A percentile compares a stretch with the other conserved stretches of the same genome.
Evolutionary conservation across 768 basidiomycete species (phyloP).

Genomic region (Lactarius vividus): DNA sequence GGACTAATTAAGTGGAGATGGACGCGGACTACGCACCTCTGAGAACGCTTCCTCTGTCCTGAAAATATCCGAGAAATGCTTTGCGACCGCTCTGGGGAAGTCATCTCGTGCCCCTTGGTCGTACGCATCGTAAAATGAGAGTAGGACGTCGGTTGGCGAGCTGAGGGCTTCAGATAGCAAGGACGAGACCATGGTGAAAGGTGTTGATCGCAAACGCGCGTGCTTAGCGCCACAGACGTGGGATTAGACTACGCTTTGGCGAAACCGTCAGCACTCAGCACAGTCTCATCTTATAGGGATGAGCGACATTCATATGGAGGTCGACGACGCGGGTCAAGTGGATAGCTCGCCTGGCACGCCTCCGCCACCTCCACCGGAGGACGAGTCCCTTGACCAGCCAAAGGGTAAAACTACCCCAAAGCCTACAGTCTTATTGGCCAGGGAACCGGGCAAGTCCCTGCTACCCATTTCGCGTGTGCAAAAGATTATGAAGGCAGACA

Average conservation of each 20-base stretch:
- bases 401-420: conserved; percentile 25
- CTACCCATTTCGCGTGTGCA: conserved; percentile 78
- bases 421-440: conserved; percentile 21
- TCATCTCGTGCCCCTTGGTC: conserved; percentile 18
- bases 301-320: conserved; percentile 18
- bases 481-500: conserved; percentile 83
- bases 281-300: conserved; percentile 1
- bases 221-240: conserved; percentile 24
- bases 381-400: conserved; percentile 1
- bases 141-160: conserved; percentile 23
- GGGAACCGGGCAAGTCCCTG: conserved; percentile 64
- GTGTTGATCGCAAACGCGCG: not conserved
- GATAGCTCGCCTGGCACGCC: conserved; percentile 7
- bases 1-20: not conserved
- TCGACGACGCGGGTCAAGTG: conserved; percentile 9
- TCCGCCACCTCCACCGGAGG: not conserved
- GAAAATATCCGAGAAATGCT: conserved; percentile 36
- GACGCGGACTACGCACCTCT: conserved; percentile 27
- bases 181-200: conserved; percentile 23
- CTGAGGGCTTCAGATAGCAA: conserved; percentile 26
- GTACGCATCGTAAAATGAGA: conserved; percentile 23
- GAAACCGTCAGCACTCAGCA: not conserved
- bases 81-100: conserved; percentile 34
- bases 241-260: not conserved
- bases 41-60: conserved; percentile 29